phyloP scores from a whole-genome alignment of 805 yeast species.

The Candida cerambycidarum region DNA sequence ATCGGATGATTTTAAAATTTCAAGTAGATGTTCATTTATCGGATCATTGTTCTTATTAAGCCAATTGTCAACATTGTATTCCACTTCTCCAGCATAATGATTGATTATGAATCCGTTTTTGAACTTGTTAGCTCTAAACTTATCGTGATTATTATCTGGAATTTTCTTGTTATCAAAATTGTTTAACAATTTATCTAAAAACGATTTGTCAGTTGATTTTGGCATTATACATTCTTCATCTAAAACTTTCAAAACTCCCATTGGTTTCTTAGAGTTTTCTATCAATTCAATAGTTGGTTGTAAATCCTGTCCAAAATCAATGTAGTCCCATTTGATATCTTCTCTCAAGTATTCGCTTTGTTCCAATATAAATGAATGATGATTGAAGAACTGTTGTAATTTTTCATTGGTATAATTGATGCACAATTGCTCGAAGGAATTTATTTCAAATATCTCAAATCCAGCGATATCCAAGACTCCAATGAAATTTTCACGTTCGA shows the following conservation, averaged over 20 bases:
- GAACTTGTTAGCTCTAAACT: conserved; percentile 72
- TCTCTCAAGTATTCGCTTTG: conserved; percentile 60
- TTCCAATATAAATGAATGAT: conserved; percentile 59
- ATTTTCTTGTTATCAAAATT: conserved; percentile 54
- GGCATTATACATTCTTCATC: conserved; percentile 97
- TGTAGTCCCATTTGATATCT: conserved; percentile 66
- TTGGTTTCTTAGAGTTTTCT: conserved; percentile 54
- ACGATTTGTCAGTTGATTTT: conserved; percentile 78
- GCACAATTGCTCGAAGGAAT: conserved; percentile 61
- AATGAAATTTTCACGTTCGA: conserved; percentile 38
- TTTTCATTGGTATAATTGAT: conserved; percentile 62
- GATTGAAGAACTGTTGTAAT: conserved; percentile 60
- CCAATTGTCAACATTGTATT: conserved; percentile 91
- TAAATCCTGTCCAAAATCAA: conserved; percentile 92
- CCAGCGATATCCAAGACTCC: conserved; percentile 65
- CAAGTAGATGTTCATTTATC: conserved; percentile 69
- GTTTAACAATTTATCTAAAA: conserved; percentile 72
- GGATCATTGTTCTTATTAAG: conserved; percentile 94
- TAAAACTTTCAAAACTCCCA: conserved; percentile 81
- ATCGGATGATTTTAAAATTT: conserved; percentile 56
- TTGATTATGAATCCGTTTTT: conserved; percentile 77
- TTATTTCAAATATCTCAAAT: conserved; percentile 56
- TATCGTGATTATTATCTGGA: conserved; percentile 31
- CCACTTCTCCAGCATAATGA: conserved; percentile 97
- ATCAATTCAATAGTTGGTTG: conserved; percentile 93